Evolutionary conservation across 164 flowering plant genomes (phyloP).

Genomic region (Saururus chinensis): DNA sequence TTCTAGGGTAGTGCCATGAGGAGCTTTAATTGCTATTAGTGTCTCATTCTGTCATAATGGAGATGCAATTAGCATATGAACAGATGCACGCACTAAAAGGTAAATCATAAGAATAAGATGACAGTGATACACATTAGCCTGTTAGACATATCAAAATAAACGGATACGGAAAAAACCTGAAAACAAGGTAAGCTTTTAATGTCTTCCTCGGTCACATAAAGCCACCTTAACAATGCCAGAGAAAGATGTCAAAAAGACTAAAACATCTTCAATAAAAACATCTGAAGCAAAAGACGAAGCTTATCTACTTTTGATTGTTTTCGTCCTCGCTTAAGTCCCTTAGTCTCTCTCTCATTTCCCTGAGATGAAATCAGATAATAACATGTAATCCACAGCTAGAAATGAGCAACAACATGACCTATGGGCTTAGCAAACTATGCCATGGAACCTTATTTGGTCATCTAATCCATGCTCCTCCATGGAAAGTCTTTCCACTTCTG

Average conservation of each 20-base stretch:
- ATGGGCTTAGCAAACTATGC: neutral
- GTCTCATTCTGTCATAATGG: constrained; percentile 61
- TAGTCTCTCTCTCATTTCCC: constrained; percentile 87
- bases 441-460: constrained; percentile 45
- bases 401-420: neutral
- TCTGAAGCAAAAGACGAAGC: neutral
- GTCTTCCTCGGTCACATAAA: constrained; percentile 93
- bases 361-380: constrained; percentile 27
- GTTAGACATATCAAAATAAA: neutral
- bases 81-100: neutral
- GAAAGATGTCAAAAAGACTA: neutral
- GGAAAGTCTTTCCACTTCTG: constrained; percentile 64
- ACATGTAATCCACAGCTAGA: constrained; percentile 7
- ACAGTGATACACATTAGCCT: neutral
- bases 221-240: constrained; percentile 46
- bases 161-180: constrained; percentile 35
- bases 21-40: constrained; percentile 93
- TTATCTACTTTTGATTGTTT: constrained; percentile 60
- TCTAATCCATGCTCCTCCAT: constrained; percentile 72
- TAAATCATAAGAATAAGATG: too few species aligned
- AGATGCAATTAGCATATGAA: neutral
- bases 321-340: constrained; percentile 86
- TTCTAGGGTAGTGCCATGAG: constrained; percentile 95
- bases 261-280: neutral
- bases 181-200: constrained; percentile 87